phyloP scores from a whole-genome alignment of 257 asterid genomes.

The Forsythia suspensa region DNA sequence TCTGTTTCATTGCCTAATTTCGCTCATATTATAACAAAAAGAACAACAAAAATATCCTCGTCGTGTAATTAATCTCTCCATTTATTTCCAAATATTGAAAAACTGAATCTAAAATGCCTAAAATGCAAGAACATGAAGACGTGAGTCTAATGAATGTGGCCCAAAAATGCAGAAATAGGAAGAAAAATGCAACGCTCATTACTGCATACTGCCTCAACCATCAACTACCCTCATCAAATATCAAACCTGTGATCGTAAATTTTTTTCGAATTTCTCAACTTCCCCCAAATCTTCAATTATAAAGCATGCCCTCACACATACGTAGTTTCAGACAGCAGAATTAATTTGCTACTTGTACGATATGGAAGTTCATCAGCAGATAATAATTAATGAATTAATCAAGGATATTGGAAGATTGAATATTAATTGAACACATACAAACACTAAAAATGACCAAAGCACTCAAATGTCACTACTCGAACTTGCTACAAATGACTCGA shows the following conservation, averaged over 20 bases:
- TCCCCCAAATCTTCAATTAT: neutral
- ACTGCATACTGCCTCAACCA: constrained; percentile 28
- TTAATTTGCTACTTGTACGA: neutral
- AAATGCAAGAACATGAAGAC: neutral
- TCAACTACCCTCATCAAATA: constrained; percentile 39
- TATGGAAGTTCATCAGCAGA: neutral
- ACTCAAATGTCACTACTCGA: too few species aligned
- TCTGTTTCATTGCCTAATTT: too few species aligned
- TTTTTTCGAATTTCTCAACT: neutral
- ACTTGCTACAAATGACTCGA: too few species aligned
- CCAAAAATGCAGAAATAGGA: constrained; percentile 28
- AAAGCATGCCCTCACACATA: neutral
- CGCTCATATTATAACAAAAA: too few species aligned
- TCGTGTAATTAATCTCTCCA: too few species aligned
- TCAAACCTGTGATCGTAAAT: neutral
- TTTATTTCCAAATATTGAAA: neutral
- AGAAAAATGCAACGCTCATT: neutral
- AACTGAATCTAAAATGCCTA: too few species aligned
- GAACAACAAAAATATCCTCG: too few species aligned
- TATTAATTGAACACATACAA: too few species aligned
- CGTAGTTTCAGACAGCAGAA: neutral
- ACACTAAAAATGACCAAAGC: too few species aligned
- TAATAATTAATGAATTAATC: neutral
- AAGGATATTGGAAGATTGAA: neutral
- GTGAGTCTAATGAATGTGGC: constrained; percentile 27